Conservation (phyloP, 1,284 basidiomycete genomes). For the Microbotryum lychnidis-dioicae region DNA sequence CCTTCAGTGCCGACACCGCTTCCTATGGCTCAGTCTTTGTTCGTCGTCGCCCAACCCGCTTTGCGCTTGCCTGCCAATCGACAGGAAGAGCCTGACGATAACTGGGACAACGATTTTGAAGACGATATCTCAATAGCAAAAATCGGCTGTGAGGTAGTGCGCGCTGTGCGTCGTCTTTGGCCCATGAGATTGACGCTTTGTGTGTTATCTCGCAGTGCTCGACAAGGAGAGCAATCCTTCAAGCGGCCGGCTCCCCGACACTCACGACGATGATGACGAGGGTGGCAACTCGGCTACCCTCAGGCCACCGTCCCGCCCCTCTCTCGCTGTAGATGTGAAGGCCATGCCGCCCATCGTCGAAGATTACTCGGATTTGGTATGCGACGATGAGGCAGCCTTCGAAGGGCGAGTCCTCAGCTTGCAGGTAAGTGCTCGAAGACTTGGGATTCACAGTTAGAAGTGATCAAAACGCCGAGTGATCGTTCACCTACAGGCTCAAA, state of each 20-base stretch:
- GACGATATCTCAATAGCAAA: constrained; percentile 82
- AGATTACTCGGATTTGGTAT: constrained; percentile 78
- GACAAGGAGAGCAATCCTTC: constrained; percentile 3
- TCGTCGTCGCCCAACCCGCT: too few relatives aligned
- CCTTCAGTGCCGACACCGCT: too few relatives aligned
- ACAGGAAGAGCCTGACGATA: constrained; percentile 68
- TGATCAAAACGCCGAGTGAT: too few relatives aligned
- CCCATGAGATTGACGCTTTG: constrained; percentile 1
- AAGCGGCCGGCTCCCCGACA: not conserved
- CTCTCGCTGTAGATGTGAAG: not conserved
- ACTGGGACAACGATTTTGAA: constrained; percentile 97
- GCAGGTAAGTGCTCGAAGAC: constrained; percentile 48
- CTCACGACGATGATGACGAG: constrained; percentile 34
- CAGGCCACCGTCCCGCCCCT: constrained; percentile 7
- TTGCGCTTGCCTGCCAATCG: too few relatives aligned
- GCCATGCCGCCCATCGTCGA: constrained; percentile 50
- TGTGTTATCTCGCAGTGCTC: not conserved
- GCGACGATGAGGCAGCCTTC: constrained; percentile 54
- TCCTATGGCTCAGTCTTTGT: too few relatives aligned
- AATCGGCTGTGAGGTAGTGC: constrained; percentile 53
- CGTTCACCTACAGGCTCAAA: not conserved
- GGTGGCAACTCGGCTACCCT: constrained; percentile 32
- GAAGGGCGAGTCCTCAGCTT: constrained; percentile 70
- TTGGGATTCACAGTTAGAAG: too few relatives aligned
- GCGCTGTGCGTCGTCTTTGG: not conserved